A percentile compares a stretch with the other conserved stretches of the same genome.
Evolutionary conservation across 2,329 filamentous ascomycete genomes (phyloP).

Genomic region (Pseudogymnoascus sp.): DNA sequence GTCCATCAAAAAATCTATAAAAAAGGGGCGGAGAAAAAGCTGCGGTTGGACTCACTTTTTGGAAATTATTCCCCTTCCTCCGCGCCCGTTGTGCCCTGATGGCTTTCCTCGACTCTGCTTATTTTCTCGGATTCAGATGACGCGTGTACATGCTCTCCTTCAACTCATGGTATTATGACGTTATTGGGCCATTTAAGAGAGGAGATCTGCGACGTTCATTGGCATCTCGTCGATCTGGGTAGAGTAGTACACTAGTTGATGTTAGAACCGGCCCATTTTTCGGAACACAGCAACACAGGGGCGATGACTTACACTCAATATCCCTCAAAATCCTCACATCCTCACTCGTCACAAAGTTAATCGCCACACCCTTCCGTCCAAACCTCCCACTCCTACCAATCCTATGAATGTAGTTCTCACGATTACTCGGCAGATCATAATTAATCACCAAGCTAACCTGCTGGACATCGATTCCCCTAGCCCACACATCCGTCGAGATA

Average conservation of each 20-base stretch:
- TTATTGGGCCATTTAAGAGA: conserved; percentile 18
- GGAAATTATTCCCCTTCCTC: conserved; percentile 11
- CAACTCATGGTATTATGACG: background rate
- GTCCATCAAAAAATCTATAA: background rate
- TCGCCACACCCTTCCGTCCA: conserved; percentile 95
- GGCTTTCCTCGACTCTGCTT: background rate
- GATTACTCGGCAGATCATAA: conserved; percentile 95
- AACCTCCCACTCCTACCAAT: conserved; percentile 95
- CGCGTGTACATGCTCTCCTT: background rate
- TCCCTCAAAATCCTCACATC: conserved; percentile 96
- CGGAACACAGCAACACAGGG: background rate
- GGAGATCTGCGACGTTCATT: conserved; percentile 57
- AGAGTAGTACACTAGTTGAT: conserved; percentile 58
- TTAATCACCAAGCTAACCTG: conserved; percentile 98
- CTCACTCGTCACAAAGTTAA: conserved; percentile 98
- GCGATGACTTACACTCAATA: conserved; percentile 70
- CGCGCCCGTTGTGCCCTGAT: conserved; percentile 6
- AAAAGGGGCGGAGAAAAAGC: background rate
- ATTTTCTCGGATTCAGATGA: background rate
- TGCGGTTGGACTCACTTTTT: background rate
- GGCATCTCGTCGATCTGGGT: conserved; percentile 79
- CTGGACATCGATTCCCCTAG: conserved; percentile 96
- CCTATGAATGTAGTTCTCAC: conserved; percentile 99
- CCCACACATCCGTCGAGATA: conserved; percentile 97
- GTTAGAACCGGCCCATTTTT: conserved; percentile 17